Evolutionary conservation across 176 grass and related monocot species (phyloP), one percentile per base, ranked within the genome.

Genomic region (Triticum monococcum): DNA sequence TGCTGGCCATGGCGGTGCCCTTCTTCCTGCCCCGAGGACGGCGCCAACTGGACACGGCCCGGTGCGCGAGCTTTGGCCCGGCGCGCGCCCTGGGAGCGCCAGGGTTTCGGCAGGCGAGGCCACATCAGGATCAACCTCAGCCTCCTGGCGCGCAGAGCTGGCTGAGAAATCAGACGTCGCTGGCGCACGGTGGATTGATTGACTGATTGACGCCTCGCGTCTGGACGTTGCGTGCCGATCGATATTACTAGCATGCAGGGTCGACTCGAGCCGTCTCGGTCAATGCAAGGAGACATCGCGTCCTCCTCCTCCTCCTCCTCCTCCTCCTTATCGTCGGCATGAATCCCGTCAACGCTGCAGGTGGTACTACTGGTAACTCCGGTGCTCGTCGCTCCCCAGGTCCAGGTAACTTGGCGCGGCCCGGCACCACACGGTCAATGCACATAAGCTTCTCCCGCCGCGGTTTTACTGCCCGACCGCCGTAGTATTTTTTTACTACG

Each of bases 341-440:
- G 2, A 69, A 56, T 69, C 48, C n/a, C 25, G 80, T 70, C 64
- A 82, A 71, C 80, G 46, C 45, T 56, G 62, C 64, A 52, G 37
- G 78, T 5, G 17, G 38, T 24, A 41, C 28, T 30, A 30, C 28
- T 30, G 5, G 40, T 41, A 41, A 43, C 22, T 79, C 77, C 5
- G 24, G 62, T 45, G 16, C 12, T 28, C 48, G 28, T 20, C 2
- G 28, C 8, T 57, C 45, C 25, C 45, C 54, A 22, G 17, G 54
- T 76, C 46, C 5, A 12, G 43, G 26, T 52, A 76, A 31, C 45
- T 76, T 52, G 2, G 25, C 43, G 4, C 50, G 12, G 38, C 76
- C 36, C 30, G 14, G 22, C 10, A 65, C 13, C 12, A 0, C 17
- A 56, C 52, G 52, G 52, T 31, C 48, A 52, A 52, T 52, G 48